Conservation (phyloP, 768 basidiomycete species). For the Solioccasus polychromus region DNA sequence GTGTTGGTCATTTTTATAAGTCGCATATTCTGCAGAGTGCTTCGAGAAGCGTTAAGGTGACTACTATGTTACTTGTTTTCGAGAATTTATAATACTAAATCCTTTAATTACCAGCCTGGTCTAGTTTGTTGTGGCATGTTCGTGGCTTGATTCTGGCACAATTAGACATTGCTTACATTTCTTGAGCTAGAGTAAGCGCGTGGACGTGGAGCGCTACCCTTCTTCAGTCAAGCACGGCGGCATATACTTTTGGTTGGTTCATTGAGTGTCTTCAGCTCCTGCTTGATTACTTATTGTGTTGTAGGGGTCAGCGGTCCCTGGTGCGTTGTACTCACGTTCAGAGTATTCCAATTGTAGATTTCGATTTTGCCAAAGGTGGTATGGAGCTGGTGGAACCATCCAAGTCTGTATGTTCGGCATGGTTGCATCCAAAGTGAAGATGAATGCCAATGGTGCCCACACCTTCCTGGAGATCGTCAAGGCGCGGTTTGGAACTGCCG, state of each 20-base stretch:
- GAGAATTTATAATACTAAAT: neutral
- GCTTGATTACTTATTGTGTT: neutral
- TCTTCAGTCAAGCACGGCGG: conserved; percentile 51
- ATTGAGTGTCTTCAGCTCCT: neutral
- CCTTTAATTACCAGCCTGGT: conserved; percentile 38
- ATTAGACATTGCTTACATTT: no score
- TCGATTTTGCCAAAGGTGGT: conserved; percentile 37
- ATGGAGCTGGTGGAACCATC: conserved; percentile 50
- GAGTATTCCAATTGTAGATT: neutral
- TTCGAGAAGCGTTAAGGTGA: conserved; percentile 44
- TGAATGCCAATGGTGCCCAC: conserved; percentile 56
- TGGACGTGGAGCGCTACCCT: conserved; percentile 60
- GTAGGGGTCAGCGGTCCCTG: conserved; percentile 48
- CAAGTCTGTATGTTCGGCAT: conserved; percentile 53
- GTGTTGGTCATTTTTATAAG: neutral
- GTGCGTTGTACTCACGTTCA: conserved; percentile 20
- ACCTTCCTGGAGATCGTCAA: conserved; percentile 59
- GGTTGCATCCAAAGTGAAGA: conserved; percentile 55
- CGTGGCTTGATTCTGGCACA: conserved; percentile 3
- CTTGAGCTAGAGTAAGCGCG: conserved; percentile 40
- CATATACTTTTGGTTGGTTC: conserved; percentile 42
- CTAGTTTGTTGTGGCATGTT: conserved; percentile 50
- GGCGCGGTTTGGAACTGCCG: conserved; percentile 43
- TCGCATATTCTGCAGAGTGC: conserved; percentile 35
- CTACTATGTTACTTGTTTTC: neutral